phyloP scores from a whole-genome alignment of 139 green algal genomes.

The Chlamydomonas asymmetrica region DNA sequence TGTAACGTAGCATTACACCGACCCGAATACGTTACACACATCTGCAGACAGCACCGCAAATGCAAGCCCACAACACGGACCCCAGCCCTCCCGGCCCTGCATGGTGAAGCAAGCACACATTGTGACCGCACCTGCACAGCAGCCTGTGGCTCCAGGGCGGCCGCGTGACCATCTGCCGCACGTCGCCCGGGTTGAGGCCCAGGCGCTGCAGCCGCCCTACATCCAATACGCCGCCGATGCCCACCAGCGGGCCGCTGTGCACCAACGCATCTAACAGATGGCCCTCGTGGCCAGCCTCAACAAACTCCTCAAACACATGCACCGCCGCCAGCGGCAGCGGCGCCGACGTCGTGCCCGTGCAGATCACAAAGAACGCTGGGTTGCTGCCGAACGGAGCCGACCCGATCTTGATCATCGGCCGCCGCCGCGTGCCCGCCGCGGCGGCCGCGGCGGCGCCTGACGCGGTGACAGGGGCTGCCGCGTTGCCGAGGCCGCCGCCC shows the following conservation, averaged over 20 bases:
- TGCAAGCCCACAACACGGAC: too few relatives aligned
- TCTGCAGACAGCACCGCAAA: too few relatives aligned
- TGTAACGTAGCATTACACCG: too few relatives aligned
- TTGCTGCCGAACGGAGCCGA: background rate
- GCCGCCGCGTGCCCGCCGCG: too few relatives aligned
- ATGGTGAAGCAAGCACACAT: too few relatives aligned
- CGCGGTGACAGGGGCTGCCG: background rate
- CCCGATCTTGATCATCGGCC: background rate
- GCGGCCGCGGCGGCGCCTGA: background rate
- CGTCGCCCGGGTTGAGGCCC: slow-evolving; percentile 5
- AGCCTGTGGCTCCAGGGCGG: slow-evolving; percentile 24
- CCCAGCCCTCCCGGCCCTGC: too few relatives aligned
- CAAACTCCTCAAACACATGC: slow-evolving; percentile 16
- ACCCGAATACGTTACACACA: too few relatives aligned
- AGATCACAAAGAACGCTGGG: background rate
- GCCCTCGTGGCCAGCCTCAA: slow-evolving; percentile 23
- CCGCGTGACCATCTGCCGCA: background rate
- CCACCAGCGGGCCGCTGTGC: slow-evolving; percentile 13
- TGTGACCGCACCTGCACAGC: slow-evolving; percentile 3
- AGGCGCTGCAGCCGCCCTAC: background rate
- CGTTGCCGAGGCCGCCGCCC: background rate
- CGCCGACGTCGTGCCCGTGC: background rate
- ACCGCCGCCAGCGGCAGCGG: too few relatives aligned
- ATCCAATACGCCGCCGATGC: slow-evolving; percentile 2
- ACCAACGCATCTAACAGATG: slow-evolving; percentile 21